phyloP scores from a whole-genome alignment of 306 rosid species.

The Dicorynia guianensis region DNA sequence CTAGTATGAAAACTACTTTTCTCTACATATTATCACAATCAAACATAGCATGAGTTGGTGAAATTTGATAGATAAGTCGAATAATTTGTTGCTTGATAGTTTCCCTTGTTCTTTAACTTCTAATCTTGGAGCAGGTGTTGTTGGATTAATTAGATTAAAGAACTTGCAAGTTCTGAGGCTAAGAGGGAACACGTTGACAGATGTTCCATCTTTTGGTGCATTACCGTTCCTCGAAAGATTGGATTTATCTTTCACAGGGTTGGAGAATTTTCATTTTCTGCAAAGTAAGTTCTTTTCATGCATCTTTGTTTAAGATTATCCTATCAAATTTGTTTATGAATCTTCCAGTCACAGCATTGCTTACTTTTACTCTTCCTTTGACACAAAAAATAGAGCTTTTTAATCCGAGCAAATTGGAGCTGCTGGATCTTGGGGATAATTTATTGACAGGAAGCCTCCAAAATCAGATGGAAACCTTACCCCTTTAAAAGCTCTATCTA shows the following conservation, averaged over 20 bases:
- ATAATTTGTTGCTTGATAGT: not conserved
- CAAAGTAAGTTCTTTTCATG: not conserved
- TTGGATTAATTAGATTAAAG: not conserved
- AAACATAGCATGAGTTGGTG: not conserved
- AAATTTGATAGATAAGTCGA: not conserved
- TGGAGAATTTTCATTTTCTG: not conserved
- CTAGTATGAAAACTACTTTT: too few species aligned
- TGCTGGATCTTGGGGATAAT: constrained; percentile 15
- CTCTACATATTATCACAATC: too few species aligned
- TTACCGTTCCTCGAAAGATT: constrained; percentile 5
- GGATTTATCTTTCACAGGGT: constrained; percentile 12
- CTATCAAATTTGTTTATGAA: not conserved
- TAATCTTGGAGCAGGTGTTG: constrained; percentile 15
- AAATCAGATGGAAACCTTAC: constrained; percentile 18
- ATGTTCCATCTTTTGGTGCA: constrained; percentile 2
- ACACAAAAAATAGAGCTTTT: not conserved
- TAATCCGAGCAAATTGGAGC: constrained; percentile 10
- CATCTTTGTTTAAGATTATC: not conserved
- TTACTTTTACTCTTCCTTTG: not conserved
- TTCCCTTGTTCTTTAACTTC: not conserved
- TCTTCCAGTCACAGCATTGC: not conserved
- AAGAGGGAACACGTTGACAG: not conserved
- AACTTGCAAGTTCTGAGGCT: constrained; percentile 4
- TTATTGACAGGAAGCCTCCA: constrained; percentile 14
- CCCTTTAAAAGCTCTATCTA: constrained; percentile 20